Percentiles rank a stretch among this genome's conserved stretches.
These are phyloP conservation scores for Ostreobium quekettii DNA, from an alignment of 139 green algal species.

Conservation along the genomic window DNA sequence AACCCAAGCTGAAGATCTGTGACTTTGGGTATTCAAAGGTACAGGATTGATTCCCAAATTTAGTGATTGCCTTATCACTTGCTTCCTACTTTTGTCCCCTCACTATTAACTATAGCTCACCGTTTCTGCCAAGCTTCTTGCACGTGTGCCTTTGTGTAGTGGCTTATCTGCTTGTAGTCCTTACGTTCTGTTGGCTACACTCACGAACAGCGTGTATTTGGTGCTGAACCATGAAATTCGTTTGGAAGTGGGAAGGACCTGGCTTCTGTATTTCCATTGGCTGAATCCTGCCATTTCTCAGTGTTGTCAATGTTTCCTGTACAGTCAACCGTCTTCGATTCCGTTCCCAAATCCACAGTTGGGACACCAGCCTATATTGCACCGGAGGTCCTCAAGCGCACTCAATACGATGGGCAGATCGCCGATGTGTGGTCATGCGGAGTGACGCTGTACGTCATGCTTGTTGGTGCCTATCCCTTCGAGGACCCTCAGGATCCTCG, in stretches of 20 bases:
- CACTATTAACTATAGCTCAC: too few species aligned
- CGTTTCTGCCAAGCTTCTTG: too few species aligned
- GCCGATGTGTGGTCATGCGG: slow-evolving; percentile 97
- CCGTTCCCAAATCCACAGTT: slow-evolving; percentile 95
- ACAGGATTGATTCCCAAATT: too few species aligned
- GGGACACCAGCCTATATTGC: slow-evolving; percentile 99
- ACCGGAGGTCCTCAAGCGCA: slow-evolving; percentile 78
- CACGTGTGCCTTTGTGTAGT: too few species aligned
- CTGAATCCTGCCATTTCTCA: slow-evolving; percentile 23
- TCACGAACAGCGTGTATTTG: too few species aligned
- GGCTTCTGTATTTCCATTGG: not conserved
- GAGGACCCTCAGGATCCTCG: slow-evolving; percentile 88
- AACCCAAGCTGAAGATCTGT: slow-evolving; percentile 90
- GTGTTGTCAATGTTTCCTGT: slow-evolving; percentile 22
- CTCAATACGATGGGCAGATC: slow-evolving; percentile 81
- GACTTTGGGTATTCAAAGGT: slow-evolving; percentile 93
- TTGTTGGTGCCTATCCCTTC: slow-evolving; percentile 97
- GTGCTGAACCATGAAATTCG: too few species aligned
- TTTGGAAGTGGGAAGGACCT: slow-evolving; percentile 3
- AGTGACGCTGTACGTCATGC: slow-evolving; percentile 98
- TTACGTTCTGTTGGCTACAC: too few species aligned
- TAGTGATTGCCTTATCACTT: slow-evolving; percentile 27
- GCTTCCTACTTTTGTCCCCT: too few species aligned
- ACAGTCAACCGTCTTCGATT: slow-evolving; percentile 62
- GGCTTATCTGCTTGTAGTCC: too few species aligned